phyloP scores from a whole-genome alignment of 345 rosid genomes.

The Eucalyptus pauciflora region DNA sequence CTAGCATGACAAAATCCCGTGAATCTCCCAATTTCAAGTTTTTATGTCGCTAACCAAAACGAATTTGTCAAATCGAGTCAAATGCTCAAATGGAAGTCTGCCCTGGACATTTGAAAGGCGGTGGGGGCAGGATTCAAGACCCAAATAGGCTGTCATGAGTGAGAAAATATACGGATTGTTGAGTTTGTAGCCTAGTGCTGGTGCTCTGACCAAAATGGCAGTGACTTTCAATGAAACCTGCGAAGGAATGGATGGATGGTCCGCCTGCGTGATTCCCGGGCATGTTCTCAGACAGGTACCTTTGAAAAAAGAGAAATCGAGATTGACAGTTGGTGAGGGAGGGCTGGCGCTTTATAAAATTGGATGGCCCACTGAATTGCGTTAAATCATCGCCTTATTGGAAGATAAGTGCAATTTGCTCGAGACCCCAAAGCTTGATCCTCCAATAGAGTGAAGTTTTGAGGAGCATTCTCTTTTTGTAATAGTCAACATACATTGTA shows the following conservation, averaged over 20 bases:
- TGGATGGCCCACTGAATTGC: not conserved
- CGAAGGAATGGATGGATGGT: not conserved
- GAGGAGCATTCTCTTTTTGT: not conserved
- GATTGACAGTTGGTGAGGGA: not conserved
- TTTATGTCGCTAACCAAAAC: not conserved
- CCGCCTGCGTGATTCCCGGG: not conserved
- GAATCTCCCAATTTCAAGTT: not conserved
- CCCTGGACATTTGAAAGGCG: not conserved
- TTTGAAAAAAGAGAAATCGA: not conserved
- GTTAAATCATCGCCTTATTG: not conserved
- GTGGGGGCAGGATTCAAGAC: not conserved
- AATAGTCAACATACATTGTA: not conserved
- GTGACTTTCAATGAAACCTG: not conserved
- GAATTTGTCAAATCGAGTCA: not conserved
- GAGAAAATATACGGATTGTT: not conserved
- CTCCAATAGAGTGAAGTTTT: not conserved
- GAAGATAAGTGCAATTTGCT: not conserved
- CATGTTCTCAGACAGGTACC: not conserved
- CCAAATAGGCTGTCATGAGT: not conserved
- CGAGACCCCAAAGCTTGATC: not conserved
- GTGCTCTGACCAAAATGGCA: not conserved
- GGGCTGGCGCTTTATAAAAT: not conserved
- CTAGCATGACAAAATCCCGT: not conserved
- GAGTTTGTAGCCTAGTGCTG: not conserved
- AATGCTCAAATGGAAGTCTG: not conserved